A percentile compares a stretch with the other conserved stretches of the same genome.
phyloP scores from a whole-genome alignment of 2,329 filamentous ascomycete genomes.

The Penicillium rolfsii region DNA sequence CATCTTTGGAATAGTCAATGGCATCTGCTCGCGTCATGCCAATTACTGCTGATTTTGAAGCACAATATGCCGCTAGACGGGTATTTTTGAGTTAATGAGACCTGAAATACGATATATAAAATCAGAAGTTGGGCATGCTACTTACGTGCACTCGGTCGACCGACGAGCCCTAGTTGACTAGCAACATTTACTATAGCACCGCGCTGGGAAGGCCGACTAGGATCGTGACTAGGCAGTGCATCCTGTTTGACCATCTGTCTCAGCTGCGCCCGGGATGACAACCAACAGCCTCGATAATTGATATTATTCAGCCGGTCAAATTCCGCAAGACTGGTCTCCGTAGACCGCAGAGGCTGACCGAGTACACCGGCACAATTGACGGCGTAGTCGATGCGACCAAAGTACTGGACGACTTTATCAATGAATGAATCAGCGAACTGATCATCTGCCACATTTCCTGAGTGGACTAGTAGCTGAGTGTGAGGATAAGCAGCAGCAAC shows the following conservation, averaged over 20 bases:
- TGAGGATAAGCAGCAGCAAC: constrained; percentile 41
- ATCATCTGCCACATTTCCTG: constrained; percentile 56
- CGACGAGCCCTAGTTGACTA: constrained; percentile 57
- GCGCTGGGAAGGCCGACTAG: constrained; percentile 42
- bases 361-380: constrained; percentile 60
- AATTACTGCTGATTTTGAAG: constrained; percentile 62
- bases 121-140: constrained; percentile 9
- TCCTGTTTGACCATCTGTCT: constrained; percentile 53
- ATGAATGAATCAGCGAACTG: constrained; percentile 47
- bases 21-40: constrained; percentile 61
- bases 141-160: constrained; percentile 51
- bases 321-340: constrained; percentile 52
- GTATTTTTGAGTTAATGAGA: not conserved
- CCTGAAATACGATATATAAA: not conserved
- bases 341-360: constrained; percentile 29
- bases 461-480: constrained; percentile 36
- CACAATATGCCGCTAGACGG: constrained; percentile 57
- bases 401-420: constrained; percentile 14
- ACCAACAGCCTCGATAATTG: constrained; percentile 59
- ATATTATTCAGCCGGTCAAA: constrained; percentile 60
- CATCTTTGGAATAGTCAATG: constrained; percentile 56
- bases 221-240: constrained; percentile 45
- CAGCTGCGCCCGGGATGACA: constrained; percentile 52
- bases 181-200: constrained; percentile 59
- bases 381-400: constrained; percentile 58